Evolutionary conservation across 805 yeast species (phyloP).

Genomic region (Tetrapisispora fleetii): DNA sequence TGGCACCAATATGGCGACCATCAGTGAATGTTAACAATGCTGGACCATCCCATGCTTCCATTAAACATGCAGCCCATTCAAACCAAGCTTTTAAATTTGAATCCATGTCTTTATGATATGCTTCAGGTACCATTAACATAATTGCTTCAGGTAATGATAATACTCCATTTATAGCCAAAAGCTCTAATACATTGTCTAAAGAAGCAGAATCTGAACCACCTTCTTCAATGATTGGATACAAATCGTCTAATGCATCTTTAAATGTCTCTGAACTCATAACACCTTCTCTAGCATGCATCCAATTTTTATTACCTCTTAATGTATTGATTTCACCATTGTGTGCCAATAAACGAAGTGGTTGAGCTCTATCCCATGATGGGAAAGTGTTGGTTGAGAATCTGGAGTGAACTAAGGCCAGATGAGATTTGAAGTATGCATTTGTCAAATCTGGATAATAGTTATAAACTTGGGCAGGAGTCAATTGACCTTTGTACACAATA

Average conservation of each 20-base stretch:
- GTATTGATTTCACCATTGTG: slow-evolving; percentile 99
- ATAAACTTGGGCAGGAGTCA: slow-evolving; percentile 94
- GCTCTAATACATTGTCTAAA: slow-evolving; percentile 87
- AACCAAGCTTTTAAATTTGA: slow-evolving; percentile 88
- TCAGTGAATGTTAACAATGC: slow-evolving; percentile 94
- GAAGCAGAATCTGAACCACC: slow-evolving; percentile 99
- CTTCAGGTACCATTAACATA: slow-evolving; percentile 95
- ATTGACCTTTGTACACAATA: slow-evolving; percentile 95
- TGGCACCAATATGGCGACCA: slow-evolving; percentile 97
- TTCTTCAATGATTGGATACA: slow-evolving; percentile 93
- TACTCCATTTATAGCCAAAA: slow-evolving; percentile 84
- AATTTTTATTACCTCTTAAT: slow-evolving; percentile 92
- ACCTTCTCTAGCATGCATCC: slow-evolving; percentile 99
- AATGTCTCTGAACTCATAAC: slow-evolving; percentile 80
- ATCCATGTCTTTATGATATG: slow-evolving; percentile 96
- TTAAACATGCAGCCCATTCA: slow-evolving; percentile 97
- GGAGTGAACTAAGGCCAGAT: slow-evolving; percentile 92
- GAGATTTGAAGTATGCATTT: slow-evolving; percentile 87
- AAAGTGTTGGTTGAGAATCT: slow-evolving; percentile 96
- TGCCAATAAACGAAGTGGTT: slow-evolving; percentile 94
- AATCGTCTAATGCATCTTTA: slow-evolving; percentile 82
- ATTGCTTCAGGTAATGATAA: slow-evolving; percentile 92
- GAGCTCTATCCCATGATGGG: slow-evolving; percentile 99
- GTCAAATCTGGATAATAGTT: slow-evolving; percentile 87
- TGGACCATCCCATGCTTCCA: slow-evolving; percentile 99